Base-by-base conservation (phyloP, 371 early-diverging fungal genomes). In the Sporodiniella umbellata region DNA sequence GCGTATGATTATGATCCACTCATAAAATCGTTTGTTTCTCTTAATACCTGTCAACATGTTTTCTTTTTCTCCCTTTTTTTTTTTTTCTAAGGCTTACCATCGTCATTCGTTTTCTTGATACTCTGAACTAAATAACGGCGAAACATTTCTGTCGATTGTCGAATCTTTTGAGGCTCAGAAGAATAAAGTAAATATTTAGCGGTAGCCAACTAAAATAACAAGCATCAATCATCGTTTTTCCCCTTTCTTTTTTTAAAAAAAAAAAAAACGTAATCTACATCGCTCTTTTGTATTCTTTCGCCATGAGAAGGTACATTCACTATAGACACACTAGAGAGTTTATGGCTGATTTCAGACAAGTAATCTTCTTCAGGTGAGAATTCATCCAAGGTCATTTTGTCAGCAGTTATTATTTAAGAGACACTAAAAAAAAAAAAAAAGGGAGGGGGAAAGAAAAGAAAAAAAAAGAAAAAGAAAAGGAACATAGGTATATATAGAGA, bases 81-180 rank as follows among this genome's bases (percentile, higher is more conserved):
- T n/a, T n/a, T n/a, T n/a, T n/a, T n/a, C n/a, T n/a, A n/a, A n/a
- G n/a, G n/a, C n/a, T n/a, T n/a, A n/a, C n/a, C n/a, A n/a, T n/a
- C n/a, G n/a, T n/a, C n/a, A n/a, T n/a, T n/a, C n/a, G n/a, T n/a
- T n/a, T n/a, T n/a, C n/a, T n/a, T n/a, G n/a, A 35, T 60, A 70
- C 77, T 57, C 62, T 70, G 71, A n/a, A 71, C 66, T 17, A 76
- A 47, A 28, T 72, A 76, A 39, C 58, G 54, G 21, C 77, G 63
- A 11, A 76, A 28, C 30, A 54, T 30, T 15, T 61, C 59, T 18
- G 67, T 56, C 24, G 61, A 55, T 23, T 60, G 58, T 18, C 58
- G 53, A 11, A 62, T 63, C 31, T 56, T 28, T 1, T 60, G 55
- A 22, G 33, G 43, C 12, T 70, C 64, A 25, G 55, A 35, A 8